Evolutionary conservation across 2,329 filamentous ascomycete species (phyloP).

Genomic region (Trichophyton simii): DNA sequence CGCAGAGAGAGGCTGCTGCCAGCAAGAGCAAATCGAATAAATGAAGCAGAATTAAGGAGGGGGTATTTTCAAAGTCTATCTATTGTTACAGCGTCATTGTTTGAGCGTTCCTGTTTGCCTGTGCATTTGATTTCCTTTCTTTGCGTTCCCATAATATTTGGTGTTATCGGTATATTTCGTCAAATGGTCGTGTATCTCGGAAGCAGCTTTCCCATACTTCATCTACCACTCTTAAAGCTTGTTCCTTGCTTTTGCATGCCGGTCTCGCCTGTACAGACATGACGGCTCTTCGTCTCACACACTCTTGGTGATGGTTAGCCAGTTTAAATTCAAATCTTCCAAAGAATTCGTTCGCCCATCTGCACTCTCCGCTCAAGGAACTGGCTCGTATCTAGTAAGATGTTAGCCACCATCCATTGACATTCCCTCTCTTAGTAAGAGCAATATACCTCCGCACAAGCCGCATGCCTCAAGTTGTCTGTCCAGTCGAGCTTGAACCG

Average conservation of each 20-base stretch:
- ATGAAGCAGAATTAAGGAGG: not conserved
- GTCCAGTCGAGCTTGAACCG: slow-evolving; percentile 78
- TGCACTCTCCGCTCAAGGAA: slow-evolving; percentile 85
- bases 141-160: slow-evolving; percentile 5
- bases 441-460: slow-evolving; percentile 69
- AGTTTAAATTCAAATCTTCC: slow-evolving; percentile 74
- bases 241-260: slow-evolving; percentile 68
- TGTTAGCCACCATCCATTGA: slow-evolving; percentile 24
- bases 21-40: slow-evolving; percentile 15
- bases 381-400: slow-evolving; percentile 62
- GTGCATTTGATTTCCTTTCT: not conserved
- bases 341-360: slow-evolving; percentile 78
- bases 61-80: slow-evolving; percentile 5
- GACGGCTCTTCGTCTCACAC: slow-evolving; percentile 70
- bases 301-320: slow-evolving; percentile 87
- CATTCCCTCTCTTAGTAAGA: not conserved
- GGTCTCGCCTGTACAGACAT: slow-evolving; percentile 67
- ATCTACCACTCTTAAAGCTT: slow-evolving; percentile 80
- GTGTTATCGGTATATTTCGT: slow-evolving; percentile 71
- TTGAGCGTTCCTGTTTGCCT: not conserved
- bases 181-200: slow-evolving; percentile 83
- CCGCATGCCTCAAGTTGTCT: slow-evolving; percentile 74
- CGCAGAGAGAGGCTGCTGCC: slow-evolving; percentile 31
- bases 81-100: slow-evolving; percentile 6
- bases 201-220: slow-evolving; percentile 99